A percentile compares a stretch with the other conserved stretches of the same genome.
Evolutionary conservation across 345 rosid genomes (phyloP).

Genomic region (Hibiscus mutabilis): DNA sequence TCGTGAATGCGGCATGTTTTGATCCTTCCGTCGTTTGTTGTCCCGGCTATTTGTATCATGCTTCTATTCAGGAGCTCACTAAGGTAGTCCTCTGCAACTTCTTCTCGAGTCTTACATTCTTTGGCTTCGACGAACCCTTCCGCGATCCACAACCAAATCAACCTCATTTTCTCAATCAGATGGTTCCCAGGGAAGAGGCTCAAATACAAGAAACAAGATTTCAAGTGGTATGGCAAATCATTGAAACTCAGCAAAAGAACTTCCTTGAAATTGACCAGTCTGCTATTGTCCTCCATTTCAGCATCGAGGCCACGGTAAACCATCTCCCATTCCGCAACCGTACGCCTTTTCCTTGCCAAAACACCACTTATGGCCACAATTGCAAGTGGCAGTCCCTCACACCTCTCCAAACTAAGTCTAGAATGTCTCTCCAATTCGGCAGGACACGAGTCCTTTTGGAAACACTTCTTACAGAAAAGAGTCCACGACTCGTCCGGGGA

Average conservation of each 20-base stretch:
- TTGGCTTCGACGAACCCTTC: conserved; percentile 34
- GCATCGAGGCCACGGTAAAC: conserved; percentile 14
- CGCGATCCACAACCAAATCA: conserved; percentile 35
- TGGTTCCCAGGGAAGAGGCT: conserved; percentile 37
- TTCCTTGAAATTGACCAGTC: conserved; percentile 14
- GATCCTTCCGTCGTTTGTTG: conserved; percentile 26
- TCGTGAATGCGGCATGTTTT: conserved; percentile 33
- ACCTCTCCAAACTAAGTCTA: conserved; percentile 15
- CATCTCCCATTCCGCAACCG: conserved; percentile 20
- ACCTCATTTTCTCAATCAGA: conserved; percentile 16
- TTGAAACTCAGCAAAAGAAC: conserved; percentile 22
- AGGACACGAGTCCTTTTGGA: conserved; percentile 15
- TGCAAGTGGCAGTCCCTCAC: conserved; percentile 34
- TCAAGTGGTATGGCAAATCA: conserved; percentile 15
- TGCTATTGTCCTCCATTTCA: conserved; percentile 15
- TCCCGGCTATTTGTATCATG: conserved; percentile 27
- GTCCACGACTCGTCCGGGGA: conserved; percentile 16
- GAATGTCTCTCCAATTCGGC: conserved; percentile 13
- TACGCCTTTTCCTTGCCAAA: conserved; percentile 16
- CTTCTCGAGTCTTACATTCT: conserved; percentile 36
- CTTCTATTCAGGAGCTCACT: conserved; percentile 30
- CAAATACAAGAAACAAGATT: conserved; percentile 32
- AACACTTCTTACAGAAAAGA: conserved; percentile 24
- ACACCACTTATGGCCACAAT: conserved; percentile 27
- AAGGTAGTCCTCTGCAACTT: conserved; percentile 39